Conservation (phyloP, 306 rosid genomes). For the Pterocarpus santalinus region DNA sequence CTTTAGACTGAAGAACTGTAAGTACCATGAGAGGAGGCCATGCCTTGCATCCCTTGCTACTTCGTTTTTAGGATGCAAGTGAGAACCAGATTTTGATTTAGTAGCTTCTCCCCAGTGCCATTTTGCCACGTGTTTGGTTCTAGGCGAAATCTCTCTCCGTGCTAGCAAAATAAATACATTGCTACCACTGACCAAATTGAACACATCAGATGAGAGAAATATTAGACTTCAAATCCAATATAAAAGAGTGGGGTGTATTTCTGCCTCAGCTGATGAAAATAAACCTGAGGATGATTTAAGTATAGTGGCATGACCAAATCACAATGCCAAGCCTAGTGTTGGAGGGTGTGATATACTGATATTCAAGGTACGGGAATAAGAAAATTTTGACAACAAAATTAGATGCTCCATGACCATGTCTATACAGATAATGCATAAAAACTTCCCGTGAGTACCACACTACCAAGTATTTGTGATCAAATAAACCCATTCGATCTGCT, state of each 20-base stretch:
- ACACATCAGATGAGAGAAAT: constrained; percentile 39
- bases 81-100: constrained; percentile 50
- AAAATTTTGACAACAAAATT: constrained; percentile 14
- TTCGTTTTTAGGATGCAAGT: constrained; percentile 45
- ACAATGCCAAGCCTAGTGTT: neutral
- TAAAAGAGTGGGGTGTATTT: neutral
- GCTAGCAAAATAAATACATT: constrained; percentile 62
- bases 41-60: constrained; percentile 58
- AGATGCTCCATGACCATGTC: constrained; percentile 14
- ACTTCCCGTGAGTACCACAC: neutral
- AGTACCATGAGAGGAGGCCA: constrained; percentile 67
- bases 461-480: neutral
- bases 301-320: neutral
- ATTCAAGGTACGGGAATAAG: constrained; percentile 13
- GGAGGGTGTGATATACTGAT: neutral
- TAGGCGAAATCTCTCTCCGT: constrained; percentile 65
- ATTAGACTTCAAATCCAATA: neutral
- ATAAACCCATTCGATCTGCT: neutral
- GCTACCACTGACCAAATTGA: constrained; percentile 57
- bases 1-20: constrained; percentile 14
- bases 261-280: constrained; percentile 1
- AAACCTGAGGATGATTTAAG: constrained; percentile 14
- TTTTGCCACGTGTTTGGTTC: constrained; percentile 57
- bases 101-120: constrained; percentile 62
- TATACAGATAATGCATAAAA: constrained; percentile 38